Evolutionary conservation across 106 monocot species (phyloP).

Genomic region (Phalaenopsis aphrodite): DNA sequence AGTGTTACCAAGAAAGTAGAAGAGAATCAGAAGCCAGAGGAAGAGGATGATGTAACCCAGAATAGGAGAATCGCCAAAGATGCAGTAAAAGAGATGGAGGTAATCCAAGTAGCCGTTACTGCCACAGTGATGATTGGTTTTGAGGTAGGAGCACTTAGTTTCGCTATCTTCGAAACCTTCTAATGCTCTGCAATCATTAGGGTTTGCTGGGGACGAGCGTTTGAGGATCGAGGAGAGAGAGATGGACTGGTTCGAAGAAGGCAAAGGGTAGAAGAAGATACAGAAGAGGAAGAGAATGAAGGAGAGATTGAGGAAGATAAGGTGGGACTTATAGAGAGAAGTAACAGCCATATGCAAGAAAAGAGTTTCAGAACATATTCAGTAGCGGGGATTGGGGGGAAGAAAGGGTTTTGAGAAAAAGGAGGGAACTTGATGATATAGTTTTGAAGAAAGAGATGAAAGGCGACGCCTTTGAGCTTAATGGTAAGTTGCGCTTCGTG

Average conservation of each 20-base stretch:
- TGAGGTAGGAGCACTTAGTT: constrained; percentile 42
- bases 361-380: not conserved
- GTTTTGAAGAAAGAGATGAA: not conserved
- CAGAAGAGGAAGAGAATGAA: not conserved
- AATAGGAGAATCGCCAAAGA: constrained; percentile 10
- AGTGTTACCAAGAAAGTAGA: constrained; percentile 39
- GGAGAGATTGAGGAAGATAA: not conserved
- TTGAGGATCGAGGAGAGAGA: not conserved
- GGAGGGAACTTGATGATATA: not conserved
- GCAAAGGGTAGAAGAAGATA: constrained; percentile 19
- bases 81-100: constrained; percentile 36
- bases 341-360: not conserved
- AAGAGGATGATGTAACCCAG: constrained; percentile 24
- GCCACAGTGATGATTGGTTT: constrained; percentile 14
- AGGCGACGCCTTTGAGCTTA: not conserved
- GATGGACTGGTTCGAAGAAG: constrained; percentile 12
- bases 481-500: no score
- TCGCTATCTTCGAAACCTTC: constrained; percentile 18
- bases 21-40: constrained; percentile 31
- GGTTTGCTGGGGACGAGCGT: not conserved
- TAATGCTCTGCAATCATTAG: constrained; percentile 21
- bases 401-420: not conserved
- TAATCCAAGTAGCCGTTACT: constrained; percentile 37
- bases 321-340: not conserved
- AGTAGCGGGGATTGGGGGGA: not conserved